phyloP scores from a whole-genome alignment of 2,329 filamentous ascomycete species.

The Sphaerostilbella broomeana region DNA sequence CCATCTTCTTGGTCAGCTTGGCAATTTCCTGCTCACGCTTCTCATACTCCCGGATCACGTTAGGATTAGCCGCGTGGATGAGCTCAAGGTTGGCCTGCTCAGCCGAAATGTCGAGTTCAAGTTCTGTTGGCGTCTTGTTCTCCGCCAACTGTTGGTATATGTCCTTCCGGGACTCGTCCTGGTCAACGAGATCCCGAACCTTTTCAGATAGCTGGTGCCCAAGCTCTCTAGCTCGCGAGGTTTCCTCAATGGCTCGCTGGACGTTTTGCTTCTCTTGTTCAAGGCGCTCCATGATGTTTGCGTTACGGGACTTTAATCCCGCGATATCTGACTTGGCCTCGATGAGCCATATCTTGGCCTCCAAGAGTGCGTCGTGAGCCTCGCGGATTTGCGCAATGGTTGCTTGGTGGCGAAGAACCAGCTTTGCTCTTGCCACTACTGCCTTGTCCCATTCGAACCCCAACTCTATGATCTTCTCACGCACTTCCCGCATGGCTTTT shows the following conservation, averaged over 20 bases:
- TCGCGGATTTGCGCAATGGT: slow-evolving; percentile 56
- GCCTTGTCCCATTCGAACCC: slow-evolving; percentile 49
- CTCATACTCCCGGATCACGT: slow-evolving; percentile 72
- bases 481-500: slow-evolving; percentile 26
- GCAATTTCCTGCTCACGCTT: slow-evolving; percentile 64
- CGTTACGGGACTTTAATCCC: slow-evolving; percentile 60
- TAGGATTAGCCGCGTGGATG: slow-evolving; percentile 69
- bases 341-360: slow-evolving; percentile 62
- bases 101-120: slow-evolving; percentile 67
- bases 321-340: slow-evolving; percentile 79
- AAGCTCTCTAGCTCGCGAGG: slow-evolving; percentile 30
- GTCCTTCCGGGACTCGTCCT: slow-evolving; percentile 33
- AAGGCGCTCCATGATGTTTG: slow-evolving; percentile 48
- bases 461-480: slow-evolving; percentile 40
- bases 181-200: slow-evolving; percentile 34
- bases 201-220: slow-evolving; percentile 25
- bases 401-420: slow-evolving; percentile 47
- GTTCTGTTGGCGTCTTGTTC: slow-evolving; percentile 51
- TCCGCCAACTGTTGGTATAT: slow-evolving; percentile 38
- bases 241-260: slow-evolving; percentile 31
- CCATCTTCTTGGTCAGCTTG: slow-evolving; percentile 51
- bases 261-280: slow-evolving; percentile 37
- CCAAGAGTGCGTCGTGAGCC: slow-evolving; percentile 57
- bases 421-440: slow-evolving; percentile 49
- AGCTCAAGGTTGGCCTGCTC: slow-evolving; percentile 71